Conservation (phyloP, 148 eudicot species). For the Bassia scoparia region DNA sequence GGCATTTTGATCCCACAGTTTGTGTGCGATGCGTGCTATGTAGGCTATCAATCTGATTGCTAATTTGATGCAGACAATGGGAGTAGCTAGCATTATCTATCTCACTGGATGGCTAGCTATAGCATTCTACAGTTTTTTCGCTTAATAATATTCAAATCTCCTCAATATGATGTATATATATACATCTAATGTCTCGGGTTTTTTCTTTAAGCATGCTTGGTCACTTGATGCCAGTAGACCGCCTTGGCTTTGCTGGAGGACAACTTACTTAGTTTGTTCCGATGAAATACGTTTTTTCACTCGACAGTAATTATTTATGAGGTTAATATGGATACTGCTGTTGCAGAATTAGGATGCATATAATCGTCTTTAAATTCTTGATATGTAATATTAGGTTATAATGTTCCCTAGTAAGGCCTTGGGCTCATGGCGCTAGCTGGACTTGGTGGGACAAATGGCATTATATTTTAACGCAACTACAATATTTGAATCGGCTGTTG, state of each 20-base stretch:
- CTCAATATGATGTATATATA: background rate
- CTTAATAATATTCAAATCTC: background rate
- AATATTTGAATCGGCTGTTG: constrained; percentile 51
- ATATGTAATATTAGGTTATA: background rate
- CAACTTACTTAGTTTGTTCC: constrained; percentile 35
- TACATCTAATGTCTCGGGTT: background rate
- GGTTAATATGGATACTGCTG: background rate
- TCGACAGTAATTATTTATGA: constrained; percentile 45
- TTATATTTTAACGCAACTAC: constrained; percentile 49
- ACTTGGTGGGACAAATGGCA: constrained; percentile 50
- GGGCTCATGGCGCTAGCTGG: constrained; percentile 50
- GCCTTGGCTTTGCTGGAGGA: constrained; percentile 41
- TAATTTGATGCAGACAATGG: constrained; percentile 50
- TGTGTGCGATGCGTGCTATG: background rate
- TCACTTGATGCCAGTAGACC: constrained; percentile 47
- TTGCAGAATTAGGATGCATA: no score
- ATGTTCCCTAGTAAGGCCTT: constrained; percentile 39
- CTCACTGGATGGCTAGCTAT: constrained; percentile 47
- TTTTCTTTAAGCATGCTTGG: constrained; percentile 38
- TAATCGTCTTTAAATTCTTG: background rate
- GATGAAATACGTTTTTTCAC: constrained; percentile 42
- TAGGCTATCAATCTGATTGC: background rate
- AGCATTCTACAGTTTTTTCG: constrained; percentile 39
- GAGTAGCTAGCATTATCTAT: constrained; percentile 30
- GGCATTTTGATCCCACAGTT: background rate